A percentile compares a stretch with the other conserved stretches of the same genome.
Conservation (phyloP, 1,139 yeast genomes). For the Nakaseomyces delphensis region DNA sequence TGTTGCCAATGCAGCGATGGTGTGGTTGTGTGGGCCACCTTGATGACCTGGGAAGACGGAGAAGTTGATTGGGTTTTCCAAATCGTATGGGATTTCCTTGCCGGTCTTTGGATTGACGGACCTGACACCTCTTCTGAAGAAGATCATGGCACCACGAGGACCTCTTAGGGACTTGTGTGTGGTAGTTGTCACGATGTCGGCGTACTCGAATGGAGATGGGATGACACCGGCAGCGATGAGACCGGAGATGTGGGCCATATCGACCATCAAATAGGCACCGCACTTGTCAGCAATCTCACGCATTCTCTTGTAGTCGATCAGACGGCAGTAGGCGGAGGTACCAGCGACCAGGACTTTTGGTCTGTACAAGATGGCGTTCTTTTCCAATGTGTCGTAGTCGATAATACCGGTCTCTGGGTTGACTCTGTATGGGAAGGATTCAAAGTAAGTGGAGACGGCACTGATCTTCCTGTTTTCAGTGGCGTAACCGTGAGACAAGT, state of each 20-base stretch:
- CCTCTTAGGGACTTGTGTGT: constrained; percentile 98
- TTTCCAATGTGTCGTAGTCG: constrained; percentile 89
- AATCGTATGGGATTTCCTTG: constrained; percentile 76
- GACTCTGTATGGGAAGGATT: constrained; percentile 97
- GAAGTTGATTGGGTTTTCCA: constrained; percentile 92
- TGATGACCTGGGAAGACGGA: constrained; percentile 99
- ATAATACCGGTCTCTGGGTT: constrained; percentile 85
- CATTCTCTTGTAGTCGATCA: constrained; percentile 92
- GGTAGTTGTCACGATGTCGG: constrained; percentile 96
- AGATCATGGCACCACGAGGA: constrained; percentile 98
- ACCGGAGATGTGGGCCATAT: constrained; percentile 98
- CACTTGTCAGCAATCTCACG: constrained; percentile 92
- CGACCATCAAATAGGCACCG: constrained; percentile 92
- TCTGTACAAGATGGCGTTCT: constrained; percentile 81
- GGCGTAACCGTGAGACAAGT: constrained; percentile 95
- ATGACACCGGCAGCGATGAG: constrained; percentile 93
- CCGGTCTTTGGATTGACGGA: constrained; percentile 86
- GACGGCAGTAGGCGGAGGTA: constrained; percentile 93
- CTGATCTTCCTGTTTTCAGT: constrained; percentile 92
- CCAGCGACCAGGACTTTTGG: constrained; percentile 97
- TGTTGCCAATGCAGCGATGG: constrained; percentile 93
- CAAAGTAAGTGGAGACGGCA: constrained; percentile 91
- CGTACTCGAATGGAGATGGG: constrained; percentile 91
- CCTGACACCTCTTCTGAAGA: constrained; percentile 94
- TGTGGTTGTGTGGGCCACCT: constrained; percentile 99